A percentile compares a stretch with the other conserved stretches of the same genome.
phyloP scores from a whole-genome alignment of 2,329 filamentous ascomycete genomes.

The Claviceps spartinae region DNA sequence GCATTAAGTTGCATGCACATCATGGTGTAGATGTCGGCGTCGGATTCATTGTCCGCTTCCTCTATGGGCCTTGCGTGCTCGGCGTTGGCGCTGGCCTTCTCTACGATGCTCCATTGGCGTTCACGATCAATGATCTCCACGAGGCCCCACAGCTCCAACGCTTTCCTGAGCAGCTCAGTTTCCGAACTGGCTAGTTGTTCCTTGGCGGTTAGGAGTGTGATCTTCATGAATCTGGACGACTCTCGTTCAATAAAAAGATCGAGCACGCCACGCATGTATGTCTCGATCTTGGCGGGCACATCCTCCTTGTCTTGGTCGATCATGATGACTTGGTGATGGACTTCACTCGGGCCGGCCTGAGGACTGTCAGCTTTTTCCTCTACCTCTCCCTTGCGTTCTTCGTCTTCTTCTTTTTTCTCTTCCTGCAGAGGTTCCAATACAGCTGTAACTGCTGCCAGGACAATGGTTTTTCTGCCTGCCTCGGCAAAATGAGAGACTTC shows the following conservation, averaged over 20 bases:
- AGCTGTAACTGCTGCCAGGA: slow-evolving; percentile 21
- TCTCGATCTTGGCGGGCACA: slow-evolving; percentile 43
- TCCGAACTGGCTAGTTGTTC: slow-evolving; percentile 30
- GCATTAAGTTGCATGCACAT: slow-evolving; percentile 52
- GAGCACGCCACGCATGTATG: slow-evolving; percentile 45
- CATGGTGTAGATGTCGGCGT: slow-evolving; percentile 45
- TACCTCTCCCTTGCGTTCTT: neutral
- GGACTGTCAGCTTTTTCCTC: neutral
- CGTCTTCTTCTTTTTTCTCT: slow-evolving; percentile 1
- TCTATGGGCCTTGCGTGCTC: slow-evolving; percentile 33
- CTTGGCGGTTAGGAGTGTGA: slow-evolving; percentile 41
- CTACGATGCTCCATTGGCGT: slow-evolving; percentile 44
- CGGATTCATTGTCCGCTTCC: slow-evolving; percentile 32
- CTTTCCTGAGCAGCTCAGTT: slow-evolving; percentile 43
- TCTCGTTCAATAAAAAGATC: slow-evolving; percentile 45
- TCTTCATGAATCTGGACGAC: slow-evolving; percentile 44
- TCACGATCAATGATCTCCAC: slow-evolving; percentile 54
- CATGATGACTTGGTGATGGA: slow-evolving; percentile 30
- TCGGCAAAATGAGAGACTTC: slow-evolving; percentile 48
- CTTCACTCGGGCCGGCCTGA: neutral
- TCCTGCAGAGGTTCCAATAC: slow-evolving; percentile 22
- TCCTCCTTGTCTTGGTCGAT: slow-evolving; percentile 50
- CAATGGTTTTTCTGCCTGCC: slow-evolving; percentile 30
- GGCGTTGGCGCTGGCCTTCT: slow-evolving; percentile 29
- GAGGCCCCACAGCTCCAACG: slow-evolving; percentile 50